Conservation (phyloP, 176 grass and related monocot genomes). For the Bonia amplexicaulis region DNA sequence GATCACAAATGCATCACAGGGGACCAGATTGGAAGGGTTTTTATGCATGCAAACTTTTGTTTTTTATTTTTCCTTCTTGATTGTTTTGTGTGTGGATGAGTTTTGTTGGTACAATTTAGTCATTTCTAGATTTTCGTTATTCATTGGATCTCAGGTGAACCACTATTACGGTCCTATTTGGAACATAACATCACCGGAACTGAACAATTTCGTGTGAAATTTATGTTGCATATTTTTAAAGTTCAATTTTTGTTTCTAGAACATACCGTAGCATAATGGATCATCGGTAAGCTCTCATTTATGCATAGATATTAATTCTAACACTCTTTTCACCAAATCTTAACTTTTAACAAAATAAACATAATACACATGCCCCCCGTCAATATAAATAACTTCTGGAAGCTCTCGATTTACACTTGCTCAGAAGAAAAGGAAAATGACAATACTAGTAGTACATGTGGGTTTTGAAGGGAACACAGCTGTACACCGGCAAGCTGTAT, state of each 20-base stretch:
- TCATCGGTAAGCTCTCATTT: not conserved
- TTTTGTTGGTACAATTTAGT: not conserved
- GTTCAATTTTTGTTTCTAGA: not conserved
- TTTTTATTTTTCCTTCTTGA: too few species aligned
- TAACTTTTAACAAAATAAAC: not conserved
- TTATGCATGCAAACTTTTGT: not conserved
- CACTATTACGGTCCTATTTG: not conserved
- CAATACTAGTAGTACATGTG: not conserved
- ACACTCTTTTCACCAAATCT: not conserved
- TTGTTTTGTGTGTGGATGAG: not conserved
- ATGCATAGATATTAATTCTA: not conserved
- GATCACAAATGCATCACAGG: not conserved
- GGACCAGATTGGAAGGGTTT: constrained; percentile 17
- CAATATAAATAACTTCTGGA: not conserved
- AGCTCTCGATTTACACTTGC: not conserved
- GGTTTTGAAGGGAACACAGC: not conserved
- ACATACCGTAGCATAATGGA: not conserved
- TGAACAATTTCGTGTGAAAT: not conserved
- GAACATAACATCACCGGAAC: not conserved
- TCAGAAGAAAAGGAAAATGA: not conserved
- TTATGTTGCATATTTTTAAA: not conserved
- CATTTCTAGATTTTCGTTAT: not conserved
- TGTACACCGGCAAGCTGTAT: not conserved
- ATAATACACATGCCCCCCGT: not conserved
- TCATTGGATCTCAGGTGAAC: not conserved